Evolutionary conservation across 2,329 filamentous ascomycete species (phyloP), one percentile per base, ranked within the genome.

Genomic region (Didymellaceae sp.): DNA sequence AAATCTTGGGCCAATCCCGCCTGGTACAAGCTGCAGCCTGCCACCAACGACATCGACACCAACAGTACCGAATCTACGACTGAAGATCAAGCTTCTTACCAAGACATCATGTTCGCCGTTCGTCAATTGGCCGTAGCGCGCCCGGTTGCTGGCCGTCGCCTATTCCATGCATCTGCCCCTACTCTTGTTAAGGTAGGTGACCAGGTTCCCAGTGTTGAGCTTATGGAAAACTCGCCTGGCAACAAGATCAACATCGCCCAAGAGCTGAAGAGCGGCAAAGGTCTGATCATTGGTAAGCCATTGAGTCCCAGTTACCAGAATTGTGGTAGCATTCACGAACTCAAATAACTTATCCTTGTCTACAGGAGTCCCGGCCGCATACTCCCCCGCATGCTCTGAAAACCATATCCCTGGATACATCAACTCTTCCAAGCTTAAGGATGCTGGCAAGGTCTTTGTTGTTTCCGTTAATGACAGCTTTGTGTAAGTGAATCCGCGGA

Each of bases 401-500:
- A 80, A 77, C 39, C 93, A 97, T 71, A 81, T 97, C 35, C 93
- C 93, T 1, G 89, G 89, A 46, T 97, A 91, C 77, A 88, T 97
- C 74, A 86, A 85, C 68, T 88, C 90, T 70, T 82, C 87, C 46
- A 85, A 87, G 72, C 81, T 95, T 63, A 89, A 89, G 77, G 80
- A 87, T 54, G 90, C 89, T 22, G 92, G 91, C 39, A 81, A 88
- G 66, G 89, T 96, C 35, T 96, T 95, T 67, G 90, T 97, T 31
- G 86, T 97, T 48, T 86, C 89, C 28, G 92, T 97, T 70, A 97
- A 97, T 72, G 93, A 97, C 72, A 85, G 91, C 16, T 97, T 97
- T 72, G 92, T 96, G 89, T 95, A 80, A 76, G 89, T 77, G 16
- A 8, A 17, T 32, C 38, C 13, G 33, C 31, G 32, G 37, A 44